These are phyloP conservation scores for Fusarium neocosmosporiellum DNA, from an alignment of 2,329 filamentous ascomycete species.

Conservation along the genomic window DNA sequence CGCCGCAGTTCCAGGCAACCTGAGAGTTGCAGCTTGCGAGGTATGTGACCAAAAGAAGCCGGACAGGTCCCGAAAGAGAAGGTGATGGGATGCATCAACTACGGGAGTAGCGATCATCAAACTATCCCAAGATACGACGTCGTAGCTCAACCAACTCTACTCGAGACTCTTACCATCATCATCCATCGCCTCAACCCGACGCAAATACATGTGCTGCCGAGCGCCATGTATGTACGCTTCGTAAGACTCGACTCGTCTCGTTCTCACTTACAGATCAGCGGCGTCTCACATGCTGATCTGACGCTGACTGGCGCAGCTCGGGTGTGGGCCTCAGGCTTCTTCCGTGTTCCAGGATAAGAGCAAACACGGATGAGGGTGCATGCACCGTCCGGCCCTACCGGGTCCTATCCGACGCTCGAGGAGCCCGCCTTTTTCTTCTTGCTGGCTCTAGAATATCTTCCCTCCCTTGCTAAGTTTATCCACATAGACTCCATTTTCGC, in stretches of 20 bases:
- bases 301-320: conserved; percentile 29
- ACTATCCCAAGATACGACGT: not conserved
- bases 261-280: conserved; percentile 21
- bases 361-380: not conserved
- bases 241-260: conserved; percentile 16
- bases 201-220: not conserved
- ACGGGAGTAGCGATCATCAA: not conserved
- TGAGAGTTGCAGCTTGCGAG: conserved; percentile 3
- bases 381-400: conserved; percentile 23
- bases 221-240: conserved; percentile 2
- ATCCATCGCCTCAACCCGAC: not conserved
- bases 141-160: not conserved
- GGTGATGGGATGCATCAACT: not conserved
- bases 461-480: conserved; percentile 11
- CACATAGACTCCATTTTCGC: conserved; percentile 20
- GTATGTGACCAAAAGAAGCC: conserved; percentile 20
- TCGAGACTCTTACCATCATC: not conserved
- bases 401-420: conserved; percentile 21
- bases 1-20: conserved; percentile 1
- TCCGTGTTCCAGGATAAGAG: conserved; percentile 37
- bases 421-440: conserved; percentile 27
- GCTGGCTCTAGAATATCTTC: conserved; percentile 13
- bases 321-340: not conserved
- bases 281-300: conserved; percentile 11
- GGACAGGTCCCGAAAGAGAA: not conserved